Conservation (phyloP, 208 protist genomes). For the Spironucleus salmonicida region DNA sequence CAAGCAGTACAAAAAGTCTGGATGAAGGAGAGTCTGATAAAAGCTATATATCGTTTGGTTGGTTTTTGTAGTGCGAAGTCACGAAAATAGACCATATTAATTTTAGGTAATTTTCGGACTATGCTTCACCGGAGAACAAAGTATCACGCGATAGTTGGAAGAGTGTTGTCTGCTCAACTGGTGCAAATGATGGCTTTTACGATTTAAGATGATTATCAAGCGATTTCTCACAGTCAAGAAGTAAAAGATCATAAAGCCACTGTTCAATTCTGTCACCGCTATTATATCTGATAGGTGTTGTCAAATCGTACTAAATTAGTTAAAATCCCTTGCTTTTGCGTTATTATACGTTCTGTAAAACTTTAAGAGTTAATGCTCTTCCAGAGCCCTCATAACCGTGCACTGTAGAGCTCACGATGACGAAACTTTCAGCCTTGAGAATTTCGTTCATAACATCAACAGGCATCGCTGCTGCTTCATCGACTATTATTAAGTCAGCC, state of each 20-base stretch:
- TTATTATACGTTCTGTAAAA: slow-evolving; percentile 75
- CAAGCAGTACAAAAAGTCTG: slow-evolving; percentile 86
- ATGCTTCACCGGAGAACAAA: slow-evolving; percentile 68
- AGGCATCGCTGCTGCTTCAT: slow-evolving; percentile 97
- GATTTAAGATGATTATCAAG: not conserved
- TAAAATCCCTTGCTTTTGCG: not conserved
- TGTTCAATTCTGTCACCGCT: slow-evolving; percentile 73
- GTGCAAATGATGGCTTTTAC: slow-evolving; percentile 63
- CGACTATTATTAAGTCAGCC: slow-evolving; percentile 69
- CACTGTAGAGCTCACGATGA: slow-evolving; percentile 92
- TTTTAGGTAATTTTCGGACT: slow-evolving; percentile 67
- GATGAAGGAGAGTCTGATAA: slow-evolving; percentile 90
- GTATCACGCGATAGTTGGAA: slow-evolving; percentile 87
- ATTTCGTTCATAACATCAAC: slow-evolving; percentile 62
- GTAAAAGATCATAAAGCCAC: slow-evolving; percentile 93
- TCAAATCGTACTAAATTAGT: slow-evolving; percentile 63
- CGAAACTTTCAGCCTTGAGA: slow-evolving; percentile 48
- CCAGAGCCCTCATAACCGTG: slow-evolving; percentile 83
- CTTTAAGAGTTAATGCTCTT: slow-evolving; percentile 94
- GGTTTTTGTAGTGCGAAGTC: slow-evolving; percentile 91
- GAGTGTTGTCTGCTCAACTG: slow-evolving; percentile 66
- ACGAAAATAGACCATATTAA: slow-evolving; percentile 75
- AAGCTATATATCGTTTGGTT: slow-evolving; percentile 96
- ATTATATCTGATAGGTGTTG: slow-evolving; percentile 90
- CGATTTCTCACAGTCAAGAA: slow-evolving; percentile 64